Percentiles rank a stretch among this genome's conserved stretches.
phyloP scores from a whole-genome alignment of 192 early-diverging fungal genomes.

The Irineochytrium annulatum region DNA sequence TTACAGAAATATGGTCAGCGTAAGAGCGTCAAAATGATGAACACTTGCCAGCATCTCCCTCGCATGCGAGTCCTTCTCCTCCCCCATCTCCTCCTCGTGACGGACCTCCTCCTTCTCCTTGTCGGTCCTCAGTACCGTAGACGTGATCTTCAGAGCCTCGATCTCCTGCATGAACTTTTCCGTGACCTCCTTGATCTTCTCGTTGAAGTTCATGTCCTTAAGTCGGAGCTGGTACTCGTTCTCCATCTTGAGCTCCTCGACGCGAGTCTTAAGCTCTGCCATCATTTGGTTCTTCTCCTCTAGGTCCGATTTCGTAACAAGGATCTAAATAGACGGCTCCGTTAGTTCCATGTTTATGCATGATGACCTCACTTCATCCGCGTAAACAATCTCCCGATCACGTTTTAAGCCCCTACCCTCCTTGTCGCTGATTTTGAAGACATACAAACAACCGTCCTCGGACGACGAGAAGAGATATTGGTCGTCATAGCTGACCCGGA shows the following conservation, averaged over 20 bases:
- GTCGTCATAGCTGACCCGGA: constrained; percentile 55
- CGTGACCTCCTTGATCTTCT: constrained; percentile 62
- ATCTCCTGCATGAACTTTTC: constrained; percentile 66
- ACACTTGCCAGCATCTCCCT: constrained; percentile 42
- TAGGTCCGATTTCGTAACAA: constrained; percentile 59
- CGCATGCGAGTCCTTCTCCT: constrained; percentile 49
- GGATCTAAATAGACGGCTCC: constrained; percentile 33
- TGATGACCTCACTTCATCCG: constrained; percentile 47
- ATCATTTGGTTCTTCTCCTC: constrained; percentile 58
- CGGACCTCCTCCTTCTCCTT: constrained; percentile 63
- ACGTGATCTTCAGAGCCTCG: constrained; percentile 56
- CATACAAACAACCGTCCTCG: constrained; percentile 55
- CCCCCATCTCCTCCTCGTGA: constrained; percentile 56
- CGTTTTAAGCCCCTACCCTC: constrained; percentile 47
- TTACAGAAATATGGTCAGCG: neutral
- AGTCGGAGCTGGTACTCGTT: constrained; percentile 63
- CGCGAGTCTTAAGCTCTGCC: constrained; percentile 53
- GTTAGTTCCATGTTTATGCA: neutral
- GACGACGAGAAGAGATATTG: constrained; percentile 54
- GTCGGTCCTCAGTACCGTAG: constrained; percentile 52
- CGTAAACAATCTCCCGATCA: constrained; percentile 50
- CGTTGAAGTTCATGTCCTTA: constrained; percentile 68
- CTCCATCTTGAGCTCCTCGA: constrained; percentile 66
- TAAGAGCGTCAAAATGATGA: constrained; percentile 12
- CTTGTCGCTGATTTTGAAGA: constrained; percentile 55